Base-by-base conservation (phyloP, 805 yeast genomes). In the Yarrowia deformans region DNA sequence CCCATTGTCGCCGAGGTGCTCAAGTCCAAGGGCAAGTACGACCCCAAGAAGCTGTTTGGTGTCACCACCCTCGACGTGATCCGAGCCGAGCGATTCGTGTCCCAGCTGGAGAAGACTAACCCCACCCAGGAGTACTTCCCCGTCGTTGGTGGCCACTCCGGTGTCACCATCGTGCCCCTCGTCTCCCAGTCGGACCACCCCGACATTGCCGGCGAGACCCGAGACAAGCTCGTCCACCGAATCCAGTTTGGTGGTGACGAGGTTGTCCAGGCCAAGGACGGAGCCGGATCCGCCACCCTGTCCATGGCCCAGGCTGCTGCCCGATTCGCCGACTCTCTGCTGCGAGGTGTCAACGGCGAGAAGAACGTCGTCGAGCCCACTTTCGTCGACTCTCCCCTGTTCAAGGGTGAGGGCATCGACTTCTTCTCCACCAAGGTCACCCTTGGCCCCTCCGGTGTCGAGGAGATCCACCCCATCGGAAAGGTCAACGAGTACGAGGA, bases 221-320 rank as follows among this genome's bases (percentile, higher is more conserved):
- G 75, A 68, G 87, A 86, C 75, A 85, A 85, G 71, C 85, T 93
- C 74, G 86, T 92, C 75, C 84, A 91, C 84, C 87, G 98, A 81
- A 93, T 93, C 74, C 98, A 93, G 82, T 93, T 90, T 75, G 97
- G 97, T 71, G 98, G 98, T 77, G 98, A 93, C 78, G 98, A 94
- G 81, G 97, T 93, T 60, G 98, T 93, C 72, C 84, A 90, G 82
- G 98, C 98, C 69, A 93, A 93, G 83, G 89, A 91, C 75, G 98
- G 98, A 72, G 88, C 88, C 67, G 98, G 98, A 49, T 91, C 97
- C 61, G 98, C 98, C 69, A 93, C 98, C 45, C 84, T 93, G 73
- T 90, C 97, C 39, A 94, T 93, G 98, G 98, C 98, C 10, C 90
- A 88, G 75, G 97, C 97, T 43, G 97, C 97, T 43, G 91, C 85